Evolutionary conservation across 129 eudicot genomes (phyloP).

Genomic region (Flaveria brownii): DNA sequence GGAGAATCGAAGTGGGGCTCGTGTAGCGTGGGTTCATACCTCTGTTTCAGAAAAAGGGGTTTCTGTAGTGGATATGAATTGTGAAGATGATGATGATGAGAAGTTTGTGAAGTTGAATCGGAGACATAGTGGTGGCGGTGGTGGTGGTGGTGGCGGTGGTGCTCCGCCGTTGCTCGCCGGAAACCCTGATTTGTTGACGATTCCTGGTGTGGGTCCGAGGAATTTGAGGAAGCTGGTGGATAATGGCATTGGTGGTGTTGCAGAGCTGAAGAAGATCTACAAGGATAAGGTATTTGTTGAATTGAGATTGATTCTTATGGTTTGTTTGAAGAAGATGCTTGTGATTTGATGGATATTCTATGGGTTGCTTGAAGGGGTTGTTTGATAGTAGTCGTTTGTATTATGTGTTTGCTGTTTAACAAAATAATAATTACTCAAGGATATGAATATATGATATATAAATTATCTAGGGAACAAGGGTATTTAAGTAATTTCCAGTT

Average conservation of each 20-base stretch:
- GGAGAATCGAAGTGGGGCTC: slow-evolving; percentile 38
- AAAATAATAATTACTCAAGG: not conserved
- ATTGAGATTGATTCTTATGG: no score
- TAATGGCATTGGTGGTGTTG: slow-evolving; percentile 83
- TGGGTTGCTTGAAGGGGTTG: not conserved
- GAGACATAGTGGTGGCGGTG: slow-evolving; percentile 48
- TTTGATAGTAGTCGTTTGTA: not conserved
- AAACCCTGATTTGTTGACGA: slow-evolving; percentile 74
- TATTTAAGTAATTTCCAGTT: not conserved
- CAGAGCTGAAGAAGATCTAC: slow-evolving; percentile 77
- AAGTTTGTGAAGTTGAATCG: slow-evolving; percentile 47
- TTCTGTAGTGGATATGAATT: slow-evolving; percentile 15
- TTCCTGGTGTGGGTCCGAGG: slow-evolving; percentile 94
- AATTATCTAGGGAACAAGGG: not conserved
- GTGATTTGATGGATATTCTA: not conserved
- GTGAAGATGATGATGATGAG: slow-evolving; percentile 33
- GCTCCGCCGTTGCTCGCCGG: slow-evolving; percentile 26
- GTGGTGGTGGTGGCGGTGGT: slow-evolving; percentile 28
- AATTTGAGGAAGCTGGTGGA: slow-evolving; percentile 82
- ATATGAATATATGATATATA: not conserved
- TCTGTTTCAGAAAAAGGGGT: slow-evolving; percentile 29
- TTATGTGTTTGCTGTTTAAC: not conserved
- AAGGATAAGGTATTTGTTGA: slow-evolving; percentile 50
- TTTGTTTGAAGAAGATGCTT: not conserved
- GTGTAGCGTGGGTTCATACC: slow-evolving; percentile 48